Evolutionary conservation across 257 asterid species (phyloP), one percentile per base, ranked within the genome.

Genomic region (Lycium barbarum): DNA sequence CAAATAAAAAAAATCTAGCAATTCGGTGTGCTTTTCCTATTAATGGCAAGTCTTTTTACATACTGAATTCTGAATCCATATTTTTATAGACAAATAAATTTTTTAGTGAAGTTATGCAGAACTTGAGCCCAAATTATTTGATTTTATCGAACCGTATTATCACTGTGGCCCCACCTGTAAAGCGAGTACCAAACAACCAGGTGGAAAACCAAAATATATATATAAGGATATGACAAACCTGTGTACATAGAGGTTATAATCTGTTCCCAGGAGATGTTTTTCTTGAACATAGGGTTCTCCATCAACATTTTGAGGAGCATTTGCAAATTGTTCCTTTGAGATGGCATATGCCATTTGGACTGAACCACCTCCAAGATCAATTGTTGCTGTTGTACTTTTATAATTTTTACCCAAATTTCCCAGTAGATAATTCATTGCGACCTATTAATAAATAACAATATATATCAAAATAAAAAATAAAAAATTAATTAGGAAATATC

Each of bases 281-380:
- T 88, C 81, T 87, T 93, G 97, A 88, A 95, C 95, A 83, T 93
- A 94, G 18, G 91, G 87, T 84, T 92, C 91, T 82, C 93, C 95
- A 80, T 57, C 84, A 0, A 88, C 83, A 71, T 85, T 40, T 83
- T 83, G 82, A 53, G 98, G 93, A 62, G 93, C 98, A 79, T 91
- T 90, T 81, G 91, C 95, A 89, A 94, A 94, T 83, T 87, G 94
- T 80, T 90, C 87, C 3, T 89, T 90, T 85, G 97, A 90, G 70
- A 95, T 85, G 38, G 98, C 97, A 88, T 93, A 95, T 8, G 98
- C 93, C 97, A 95, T 91, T 84, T 95, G 97, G 68, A 95, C 94
- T 72, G 98, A 93, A 80, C 96, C 98, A 86, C 98, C 98, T 54
- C 98, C 98, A 83, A 95, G 95, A 87, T 93, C 98, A 88, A 95